Percentiles rank a stretch among this genome's conserved stretches.
Conservation (phyloP, 768 basidiomycete genomes). For the Panellus pusillus region DNA sequence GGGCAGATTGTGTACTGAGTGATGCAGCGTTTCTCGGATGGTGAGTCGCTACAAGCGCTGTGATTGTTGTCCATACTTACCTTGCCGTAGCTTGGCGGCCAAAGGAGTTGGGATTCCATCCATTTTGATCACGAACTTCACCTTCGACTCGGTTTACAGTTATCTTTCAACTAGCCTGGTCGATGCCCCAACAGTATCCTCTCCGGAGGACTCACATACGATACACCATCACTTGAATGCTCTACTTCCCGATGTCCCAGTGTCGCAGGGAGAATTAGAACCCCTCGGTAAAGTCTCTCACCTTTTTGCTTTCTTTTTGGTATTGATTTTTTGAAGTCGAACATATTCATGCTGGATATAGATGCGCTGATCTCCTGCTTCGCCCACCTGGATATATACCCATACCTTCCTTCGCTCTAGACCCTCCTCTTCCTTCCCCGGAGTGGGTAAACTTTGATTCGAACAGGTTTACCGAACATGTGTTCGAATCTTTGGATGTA, state of each 20-base stretch:
- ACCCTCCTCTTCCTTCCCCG: conserved; percentile 57
- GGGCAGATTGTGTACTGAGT: conserved; percentile 63
- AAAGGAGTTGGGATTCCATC: conserved; percentile 65
- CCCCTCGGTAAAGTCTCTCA: conserved; percentile 38
- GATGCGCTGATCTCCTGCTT: conserved; percentile 68
- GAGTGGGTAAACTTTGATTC: conserved; percentile 58
- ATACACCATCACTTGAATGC: conserved; percentile 24
- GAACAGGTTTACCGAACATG: conserved; percentile 45
- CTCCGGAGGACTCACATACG: conserved; percentile 13
- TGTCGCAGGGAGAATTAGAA: conserved; percentile 46
- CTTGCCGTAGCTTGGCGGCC: conserved; percentile 56
- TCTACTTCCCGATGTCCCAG: conserved; percentile 52
- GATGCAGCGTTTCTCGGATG: conserved; percentile 81
- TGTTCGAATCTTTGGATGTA: conserved; percentile 42
- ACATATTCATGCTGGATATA: conserved; percentile 65
- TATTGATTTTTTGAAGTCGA: conserved; percentile 35
- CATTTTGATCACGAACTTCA: conserved; percentile 77
- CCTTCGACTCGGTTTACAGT: conserved; percentile 82
- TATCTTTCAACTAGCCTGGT: conserved; percentile 62
- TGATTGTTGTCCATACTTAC: background rate
- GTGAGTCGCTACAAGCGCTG: conserved; percentile 37
- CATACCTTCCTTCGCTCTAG: conserved; percentile 64
- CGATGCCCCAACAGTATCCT: conserved; percentile 33
- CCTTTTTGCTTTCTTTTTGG: background rate
- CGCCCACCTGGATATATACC: conserved; percentile 74